phyloP scores from a whole-genome alignment of 805 yeast genomes.

The Wickerhamiella lipophila region DNA sequence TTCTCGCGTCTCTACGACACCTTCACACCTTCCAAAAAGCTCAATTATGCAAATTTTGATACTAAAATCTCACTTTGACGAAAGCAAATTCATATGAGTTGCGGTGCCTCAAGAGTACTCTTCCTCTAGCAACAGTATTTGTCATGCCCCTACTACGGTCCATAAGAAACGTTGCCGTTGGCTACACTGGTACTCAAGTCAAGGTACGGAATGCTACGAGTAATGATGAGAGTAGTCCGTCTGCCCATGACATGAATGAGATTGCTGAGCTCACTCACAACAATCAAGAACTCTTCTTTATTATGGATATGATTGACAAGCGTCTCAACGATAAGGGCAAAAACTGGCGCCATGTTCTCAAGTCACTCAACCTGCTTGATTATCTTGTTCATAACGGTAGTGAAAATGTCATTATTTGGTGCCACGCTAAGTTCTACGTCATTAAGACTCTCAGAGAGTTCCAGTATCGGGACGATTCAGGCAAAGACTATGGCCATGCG shows the following conservation, averaged over 20 bases:
- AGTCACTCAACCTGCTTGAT: conserved; percentile 78
- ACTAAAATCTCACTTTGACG: no score
- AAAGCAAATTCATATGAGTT: no score
- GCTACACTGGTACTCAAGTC: conserved; percentile 75
- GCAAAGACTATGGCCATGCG: conserved; percentile 76
- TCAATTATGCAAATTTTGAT: no score
- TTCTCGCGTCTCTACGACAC: no score
- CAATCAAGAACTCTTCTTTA: conserved; percentile 62
- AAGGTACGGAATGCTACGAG: conserved; percentile 82
- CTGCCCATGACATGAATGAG: conserved; percentile 69
- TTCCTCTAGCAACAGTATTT: background rate
- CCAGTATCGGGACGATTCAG: conserved; percentile 63
- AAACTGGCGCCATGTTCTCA: conserved; percentile 93
- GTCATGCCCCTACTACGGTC: conserved; percentile 61
- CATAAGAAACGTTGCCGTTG: conserved; percentile 78
- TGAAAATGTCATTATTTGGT: conserved; percentile 84
- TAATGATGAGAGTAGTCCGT: conserved; percentile 78
- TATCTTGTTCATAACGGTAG: conserved; percentile 75
- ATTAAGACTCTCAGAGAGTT: conserved; percentile 86
- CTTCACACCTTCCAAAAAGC: no score
- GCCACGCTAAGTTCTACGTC: conserved; percentile 74
- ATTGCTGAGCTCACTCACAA: conserved; percentile 63
- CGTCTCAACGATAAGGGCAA: conserved; percentile 91
- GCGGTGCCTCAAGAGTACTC: no score
- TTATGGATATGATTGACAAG: conserved; percentile 88